A percentile compares a stretch with the other conserved stretches of the same genome.
These are phyloP conservation scores for Globisporangium paddicum DNA, from an alignment of 352 stramenopile species.

Conservation along the genomic window DNA sequence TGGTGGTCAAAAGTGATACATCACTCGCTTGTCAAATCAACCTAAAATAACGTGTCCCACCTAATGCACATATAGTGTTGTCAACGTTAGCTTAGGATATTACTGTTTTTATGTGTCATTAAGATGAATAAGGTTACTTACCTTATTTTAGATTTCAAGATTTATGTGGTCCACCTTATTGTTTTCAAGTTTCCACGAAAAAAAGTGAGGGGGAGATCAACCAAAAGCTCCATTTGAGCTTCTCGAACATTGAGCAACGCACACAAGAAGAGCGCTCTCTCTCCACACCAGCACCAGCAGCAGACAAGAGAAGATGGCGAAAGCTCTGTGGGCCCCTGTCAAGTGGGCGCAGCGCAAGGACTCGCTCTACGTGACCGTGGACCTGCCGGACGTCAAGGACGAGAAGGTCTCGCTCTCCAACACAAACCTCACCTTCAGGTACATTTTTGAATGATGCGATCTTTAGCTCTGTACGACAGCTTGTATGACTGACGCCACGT, in stretches of 20 bases:
- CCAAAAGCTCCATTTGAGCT: constrained; percentile 2
- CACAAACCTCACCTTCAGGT: constrained; percentile 89
- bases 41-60: too few species aligned
- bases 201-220: not conserved
- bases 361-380: constrained; percentile 95
- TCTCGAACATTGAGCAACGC: constrained; percentile 11
- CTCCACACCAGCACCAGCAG: not conserved
- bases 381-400: constrained; percentile 92
- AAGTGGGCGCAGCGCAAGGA: constrained; percentile 97
- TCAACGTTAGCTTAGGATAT: too few species aligned
- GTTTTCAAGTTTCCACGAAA: too few species aligned
- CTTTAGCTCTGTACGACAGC: too few species aligned
- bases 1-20: not conserved
- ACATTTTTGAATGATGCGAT: constrained; percentile 1
- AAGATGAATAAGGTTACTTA: too few species aligned
- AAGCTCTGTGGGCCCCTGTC: constrained; percentile 82
- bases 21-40: too few species aligned
- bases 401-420: constrained; percentile 89
- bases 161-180: not conserved
- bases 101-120: too few species aligned
- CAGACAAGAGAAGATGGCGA: constrained; percentile 19
- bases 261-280: not conserved
- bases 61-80: too few species aligned
- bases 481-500: constrained; percentile 6
- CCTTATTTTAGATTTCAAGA: not conserved